phyloP scores from a whole-genome alignment of 164 flowering plant species.

The Warburgia ugandensis region DNA sequence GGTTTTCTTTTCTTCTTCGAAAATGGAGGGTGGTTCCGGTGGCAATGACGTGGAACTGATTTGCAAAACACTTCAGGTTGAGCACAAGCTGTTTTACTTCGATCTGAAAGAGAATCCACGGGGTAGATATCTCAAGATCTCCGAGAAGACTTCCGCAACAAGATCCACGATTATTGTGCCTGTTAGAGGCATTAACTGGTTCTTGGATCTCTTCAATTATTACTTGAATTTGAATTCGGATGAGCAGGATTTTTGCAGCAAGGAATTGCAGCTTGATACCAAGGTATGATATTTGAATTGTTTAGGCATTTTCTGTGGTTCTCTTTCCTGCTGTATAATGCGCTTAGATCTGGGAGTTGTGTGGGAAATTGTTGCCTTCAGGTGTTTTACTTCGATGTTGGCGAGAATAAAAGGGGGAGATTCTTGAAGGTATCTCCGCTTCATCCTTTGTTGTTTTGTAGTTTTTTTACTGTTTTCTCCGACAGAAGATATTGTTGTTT shows the following conservation, averaged over 20 bases:
- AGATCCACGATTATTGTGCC: constrained; percentile 96
- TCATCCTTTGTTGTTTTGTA: not conserved
- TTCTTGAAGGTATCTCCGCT: constrained; percentile 66
- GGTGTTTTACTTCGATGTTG: constrained; percentile 95
- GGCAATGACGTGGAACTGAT: constrained; percentile 85
- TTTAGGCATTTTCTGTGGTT: too few relatives aligned
- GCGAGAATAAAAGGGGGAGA: constrained; percentile 94
- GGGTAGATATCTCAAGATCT: constrained; percentile 86
- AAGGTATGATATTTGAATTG: constrained; percentile 30
- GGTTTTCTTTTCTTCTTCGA: not conserved
- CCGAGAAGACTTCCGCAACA: constrained; percentile 94
- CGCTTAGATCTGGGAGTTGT: not conserved
- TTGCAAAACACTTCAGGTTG: constrained; percentile 92
- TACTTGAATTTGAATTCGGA: constrained; percentile 71
- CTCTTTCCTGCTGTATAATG: not conserved
- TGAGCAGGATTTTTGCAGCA: constrained; percentile 72
- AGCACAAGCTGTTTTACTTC: constrained; percentile 96
- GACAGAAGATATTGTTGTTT: too few relatives aligned
- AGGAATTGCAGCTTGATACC: constrained; percentile 93
- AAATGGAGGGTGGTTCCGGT: constrained; percentile 25
- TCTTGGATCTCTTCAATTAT: constrained; percentile 95
- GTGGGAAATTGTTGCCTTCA: constrained; percentile 11
- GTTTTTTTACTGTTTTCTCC: not conserved
- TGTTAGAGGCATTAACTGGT: constrained; percentile 77
- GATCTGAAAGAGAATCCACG: constrained; percentile 98